Evolutionary conservation across 1,139 yeast genomes (phyloP), one percentile per base, ranked within the genome.

Genomic region (Blastobotrys niveus): DNA sequence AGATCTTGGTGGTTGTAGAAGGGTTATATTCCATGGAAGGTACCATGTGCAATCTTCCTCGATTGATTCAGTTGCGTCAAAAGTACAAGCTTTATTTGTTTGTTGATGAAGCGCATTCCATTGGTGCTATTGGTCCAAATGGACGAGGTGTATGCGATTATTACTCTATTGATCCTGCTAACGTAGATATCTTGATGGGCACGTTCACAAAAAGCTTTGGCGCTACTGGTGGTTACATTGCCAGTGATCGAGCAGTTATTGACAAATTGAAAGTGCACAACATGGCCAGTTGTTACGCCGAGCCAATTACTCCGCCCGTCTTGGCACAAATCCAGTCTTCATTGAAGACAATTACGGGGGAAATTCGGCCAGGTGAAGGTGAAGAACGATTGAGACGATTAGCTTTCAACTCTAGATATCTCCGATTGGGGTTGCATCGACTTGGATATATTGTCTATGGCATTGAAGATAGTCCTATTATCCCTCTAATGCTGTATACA

Each of bases 1-100:
- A 91, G 66, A 91, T 91, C 51, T 67, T 93, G 52, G 78, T 91
- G 55, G 93, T 94, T 46, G 94, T 91, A 38, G 99, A 91, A 71
- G 99, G 98, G 42, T 73, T 91, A 54, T 91, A 86, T 63, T 86
- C 96, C 17, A 91, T 91, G 99, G 99, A 91, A 68, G 99, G 99
- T 56, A 88, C 94, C 52, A 73, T 88, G 78, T 80, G 88, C 63
- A 83, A 91, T 61, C 72, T 91, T 56, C 96, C 97, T 9, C 75
- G 67, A 51, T 64, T 91, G 43, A 73, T 91, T 34, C 82, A 77
- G 56, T 70, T 91, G 54, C 83, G 85, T 58, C 77, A 86, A 42
- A 85, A 84, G 63, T 91, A 93, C 70, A 88, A 88, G 61, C 84
- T 91, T 60, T 86, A 86, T 61, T 69, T 91, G 48, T 91, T 85